Base-by-base conservation (phyloP, 1,139 yeast genomes). In the Entelexis sorbosivorans region DNA sequence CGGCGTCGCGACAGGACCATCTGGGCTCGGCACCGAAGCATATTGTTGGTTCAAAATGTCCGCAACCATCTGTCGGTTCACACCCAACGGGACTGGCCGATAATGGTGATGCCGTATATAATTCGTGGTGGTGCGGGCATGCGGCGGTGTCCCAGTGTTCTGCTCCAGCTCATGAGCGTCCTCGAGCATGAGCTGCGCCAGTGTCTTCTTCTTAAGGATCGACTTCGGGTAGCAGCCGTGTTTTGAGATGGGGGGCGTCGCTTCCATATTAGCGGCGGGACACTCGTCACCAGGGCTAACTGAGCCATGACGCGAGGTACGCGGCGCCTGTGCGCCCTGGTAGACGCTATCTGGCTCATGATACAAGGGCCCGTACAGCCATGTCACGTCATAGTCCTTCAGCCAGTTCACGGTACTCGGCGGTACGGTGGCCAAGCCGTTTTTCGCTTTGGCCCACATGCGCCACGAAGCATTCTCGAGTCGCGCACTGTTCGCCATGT, bases 391-490 rank as follows among this genome's bases (percentile, higher is more conserved):
- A 60, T 77, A 78, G 59, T 84, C 94, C 64, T 84, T 84, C 49
- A 82, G 76, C 93, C 94, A 83, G 64, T 83, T 83, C 51, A 83
- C 81, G 44, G 74, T 77, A 61, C 82, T 86, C 0, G 94, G 93
- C 38, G 82, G 76, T 34, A 83, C 81, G 1, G 93, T 84, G 60
- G 78, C 77, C 57, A 83, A 73, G 58, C 80, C 78, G 53, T 79
- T 74, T 60, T 83, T 75, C 55, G 88, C 78, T 67, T 83, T 88
- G 19, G 91, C 87, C 94, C 94, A 83, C 8, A 91, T 82, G 63
- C 94, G 73, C 94, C 94, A 83, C 51, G 84, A 77, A 3, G 93
- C 93, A 64, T 83, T 83, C 65, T 83, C 94, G 48, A 83, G 73
- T 44, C 94, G 73, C 8, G 79, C 78, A n/a, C 75, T 66, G 76